A percentile compares a stretch with the other conserved stretches of the same genome.
phyloP scores from a whole-genome alignment of 2,329 filamentous ascomycete genomes.

The Rutstroemia sp. region DNA sequence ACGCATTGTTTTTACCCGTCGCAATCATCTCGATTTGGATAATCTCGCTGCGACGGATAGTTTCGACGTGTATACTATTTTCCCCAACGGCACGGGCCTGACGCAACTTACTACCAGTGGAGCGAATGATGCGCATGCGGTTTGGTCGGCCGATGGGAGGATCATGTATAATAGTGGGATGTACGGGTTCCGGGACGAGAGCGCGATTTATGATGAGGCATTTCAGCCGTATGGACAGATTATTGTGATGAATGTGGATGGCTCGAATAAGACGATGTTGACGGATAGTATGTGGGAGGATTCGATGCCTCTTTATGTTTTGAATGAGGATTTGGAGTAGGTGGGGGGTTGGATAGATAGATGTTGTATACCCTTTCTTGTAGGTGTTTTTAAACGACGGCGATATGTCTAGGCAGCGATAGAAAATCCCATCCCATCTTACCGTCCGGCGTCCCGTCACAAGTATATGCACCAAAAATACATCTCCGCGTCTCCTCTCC shows the following conservation, averaged over 20 bases:
- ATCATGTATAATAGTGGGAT: conserved; percentile 36
- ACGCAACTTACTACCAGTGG: conserved; percentile 29
- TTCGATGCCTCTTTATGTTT: conserved; percentile 27
- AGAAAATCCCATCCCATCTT: too few relatives aligned
- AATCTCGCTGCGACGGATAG: conserved; percentile 12
- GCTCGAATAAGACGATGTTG: conserved; percentile 27
- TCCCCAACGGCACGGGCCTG: conserved; percentile 34
- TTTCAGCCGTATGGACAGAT: conserved; percentile 41
- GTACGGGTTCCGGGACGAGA: conserved; percentile 38
- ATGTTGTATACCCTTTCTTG: background rate
- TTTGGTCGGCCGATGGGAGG: conserved; percentile 35
- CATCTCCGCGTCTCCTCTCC: too few relatives aligned
- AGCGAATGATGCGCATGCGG: conserved; percentile 38
- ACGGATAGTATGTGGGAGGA: conserved; percentile 31
- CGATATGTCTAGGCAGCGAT: too few relatives aligned
- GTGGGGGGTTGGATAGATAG: background rate
- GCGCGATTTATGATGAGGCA: conserved; percentile 34
- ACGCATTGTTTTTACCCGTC: conserved; percentile 34
- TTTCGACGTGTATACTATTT: conserved; percentile 37
- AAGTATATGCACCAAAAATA: too few relatives aligned
- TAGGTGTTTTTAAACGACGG: too few relatives aligned
- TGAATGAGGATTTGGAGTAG: conserved; percentile 12
- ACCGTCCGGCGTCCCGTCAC: too few relatives aligned
- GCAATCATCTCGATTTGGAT: conserved; percentile 21
- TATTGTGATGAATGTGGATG: conserved; percentile 37